These are phyloP conservation scores for Dispira simplex DNA, from an alignment of 192 early-diverging fungal species.

Conservation along the genomic window DNA sequence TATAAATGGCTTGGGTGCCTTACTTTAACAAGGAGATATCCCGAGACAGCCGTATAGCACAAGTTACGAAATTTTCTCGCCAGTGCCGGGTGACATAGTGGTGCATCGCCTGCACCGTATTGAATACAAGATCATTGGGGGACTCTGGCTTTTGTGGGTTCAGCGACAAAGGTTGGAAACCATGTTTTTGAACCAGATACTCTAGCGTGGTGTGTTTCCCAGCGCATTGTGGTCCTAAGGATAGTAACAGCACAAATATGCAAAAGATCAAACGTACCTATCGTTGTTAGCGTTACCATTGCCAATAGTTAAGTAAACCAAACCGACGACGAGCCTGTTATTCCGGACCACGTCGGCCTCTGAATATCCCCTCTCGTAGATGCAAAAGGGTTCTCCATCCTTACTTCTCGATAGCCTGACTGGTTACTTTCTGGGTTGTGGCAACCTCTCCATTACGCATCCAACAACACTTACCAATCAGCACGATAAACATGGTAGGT, in stretches of 20 bases:
- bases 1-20: neutral
- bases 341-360: neutral
- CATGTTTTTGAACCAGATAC: neutral
- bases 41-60: slow-evolving; percentile 32
- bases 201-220: slow-evolving; percentile 3
- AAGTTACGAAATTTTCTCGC: slow-evolving; percentile 55
- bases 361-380: neutral
- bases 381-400: neutral
- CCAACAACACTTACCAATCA: slow-evolving; percentile 23
- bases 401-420: neutral
- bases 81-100: slow-evolving; percentile 60
- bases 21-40: slow-evolving; percentile 41
- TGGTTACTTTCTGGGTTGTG: neutral
- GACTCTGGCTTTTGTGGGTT: neutral
- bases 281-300: neutral
- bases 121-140: slow-evolving; percentile 22
- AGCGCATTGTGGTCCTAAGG: neutral
- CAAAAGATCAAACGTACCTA: no score
- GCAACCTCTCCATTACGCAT: neutral
- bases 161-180: neutral
- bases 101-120: slow-evolving; percentile 37
- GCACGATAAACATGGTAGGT: slow-evolving; percentile 21
- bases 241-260: neutral
- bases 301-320: neutral
- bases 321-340: neutral